Evolutionary conservation across 129 eudicot species (phyloP).

Genomic region (Logfia minima): DNA sequence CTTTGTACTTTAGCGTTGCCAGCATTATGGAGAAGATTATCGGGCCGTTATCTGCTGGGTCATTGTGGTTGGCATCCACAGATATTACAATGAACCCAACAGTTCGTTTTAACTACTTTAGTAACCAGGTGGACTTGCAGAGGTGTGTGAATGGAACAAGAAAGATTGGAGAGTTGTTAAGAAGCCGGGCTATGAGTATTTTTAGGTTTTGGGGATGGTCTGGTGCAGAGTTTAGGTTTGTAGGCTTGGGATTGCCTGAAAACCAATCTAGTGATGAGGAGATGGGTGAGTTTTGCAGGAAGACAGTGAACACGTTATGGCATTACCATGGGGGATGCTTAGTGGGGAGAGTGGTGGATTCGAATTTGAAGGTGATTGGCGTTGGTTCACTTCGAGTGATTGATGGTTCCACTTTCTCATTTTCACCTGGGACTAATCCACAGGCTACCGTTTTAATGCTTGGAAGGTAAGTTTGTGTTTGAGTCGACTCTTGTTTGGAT

Average conservation of each 20-base stretch:
- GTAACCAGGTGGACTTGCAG: constrained; percentile 57
- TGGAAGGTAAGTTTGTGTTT: constrained; percentile 58
- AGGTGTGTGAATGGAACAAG: constrained; percentile 76
- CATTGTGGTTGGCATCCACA: constrained; percentile 69
- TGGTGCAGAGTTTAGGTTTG: constrained; percentile 63
- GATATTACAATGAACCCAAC: constrained; percentile 63
- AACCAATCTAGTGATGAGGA: constrained; percentile 49
- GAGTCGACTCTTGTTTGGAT: not conserved
- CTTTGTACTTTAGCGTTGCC: constrained; percentile 64
- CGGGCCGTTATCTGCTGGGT: constrained; percentile 68
- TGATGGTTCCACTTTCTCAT: constrained; percentile 67
- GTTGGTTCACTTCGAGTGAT: constrained; percentile 70
- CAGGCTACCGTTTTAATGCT: constrained; percentile 90
- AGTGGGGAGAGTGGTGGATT: constrained; percentile 77
- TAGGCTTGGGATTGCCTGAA: constrained; percentile 58
- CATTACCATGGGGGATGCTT: constrained; percentile 96
- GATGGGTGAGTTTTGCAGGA: constrained; percentile 69
- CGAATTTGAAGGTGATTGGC: constrained; percentile 55
- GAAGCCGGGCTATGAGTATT: constrained; percentile 56
- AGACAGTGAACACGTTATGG: constrained; percentile 85
- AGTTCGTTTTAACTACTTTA: constrained; percentile 83
- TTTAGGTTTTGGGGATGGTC: constrained; percentile 57
- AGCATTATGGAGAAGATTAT: constrained; percentile 74
- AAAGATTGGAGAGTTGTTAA: constrained; percentile 53
- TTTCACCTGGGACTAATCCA: constrained; percentile 95